These are phyloP conservation scores for Megacollybia platyphylla DNA, from an alignment of 1,284 basidiomycete species.

Conservation along the genomic window DNA sequence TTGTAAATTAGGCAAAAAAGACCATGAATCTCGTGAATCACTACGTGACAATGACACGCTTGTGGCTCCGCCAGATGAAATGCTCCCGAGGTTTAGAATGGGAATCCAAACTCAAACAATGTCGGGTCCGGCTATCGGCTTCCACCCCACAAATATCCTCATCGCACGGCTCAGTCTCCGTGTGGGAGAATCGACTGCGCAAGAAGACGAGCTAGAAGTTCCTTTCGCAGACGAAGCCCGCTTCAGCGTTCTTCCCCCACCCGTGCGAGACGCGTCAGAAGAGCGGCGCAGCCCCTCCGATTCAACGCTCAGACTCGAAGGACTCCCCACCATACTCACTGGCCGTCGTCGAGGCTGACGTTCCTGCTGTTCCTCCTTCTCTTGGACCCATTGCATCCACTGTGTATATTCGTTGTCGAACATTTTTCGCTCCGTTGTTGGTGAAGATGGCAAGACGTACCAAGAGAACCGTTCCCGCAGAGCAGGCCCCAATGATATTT, in stretches of 20 bases:
- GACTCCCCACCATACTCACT: background rate
- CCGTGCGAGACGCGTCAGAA: background rate
- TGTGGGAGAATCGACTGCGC: background rate
- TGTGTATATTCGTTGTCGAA: constrained; percentile 42
- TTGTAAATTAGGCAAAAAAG: background rate
- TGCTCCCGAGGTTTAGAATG: background rate
- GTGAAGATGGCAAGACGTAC: constrained; percentile 20
- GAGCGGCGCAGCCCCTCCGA: background rate
- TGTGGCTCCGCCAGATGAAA: background rate
- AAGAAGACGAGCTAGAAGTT: background rate
- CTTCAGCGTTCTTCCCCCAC: no score
- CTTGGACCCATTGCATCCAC: constrained; percentile 33
- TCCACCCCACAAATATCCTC: constrained; percentile 49
- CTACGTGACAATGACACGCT: no score
- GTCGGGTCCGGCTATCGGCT: constrained; percentile 12
- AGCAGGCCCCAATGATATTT: constrained; percentile 29
- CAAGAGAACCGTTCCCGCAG: constrained; percentile 37
- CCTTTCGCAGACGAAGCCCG: no score
- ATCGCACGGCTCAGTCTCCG: constrained; percentile 35
- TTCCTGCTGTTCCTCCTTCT: constrained; percentile 12
- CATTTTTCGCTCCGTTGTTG: constrained; percentile 33
- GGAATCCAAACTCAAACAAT: background rate
- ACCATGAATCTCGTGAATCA: background rate
- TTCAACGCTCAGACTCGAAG: background rate
- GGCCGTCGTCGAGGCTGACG: constrained; percentile 4